Evolutionary conservation across 106 monocot species (phyloP), one percentile per base, ranked within the genome.

Genomic region (Platanthera zijinensis): DNA sequence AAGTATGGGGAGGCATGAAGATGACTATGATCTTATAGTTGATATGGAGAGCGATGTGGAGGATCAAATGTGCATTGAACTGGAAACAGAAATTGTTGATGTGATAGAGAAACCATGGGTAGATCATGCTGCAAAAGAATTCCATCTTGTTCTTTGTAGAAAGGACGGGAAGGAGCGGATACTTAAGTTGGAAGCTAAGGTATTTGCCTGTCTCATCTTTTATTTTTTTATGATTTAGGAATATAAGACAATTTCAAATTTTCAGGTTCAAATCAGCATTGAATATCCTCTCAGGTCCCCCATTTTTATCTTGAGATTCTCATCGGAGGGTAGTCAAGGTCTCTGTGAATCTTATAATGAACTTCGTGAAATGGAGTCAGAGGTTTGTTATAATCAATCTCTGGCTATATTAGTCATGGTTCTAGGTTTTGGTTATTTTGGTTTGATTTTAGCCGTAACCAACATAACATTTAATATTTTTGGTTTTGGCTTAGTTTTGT

Each of bases 221-320:
- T 49, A 21, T 3, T 11, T 66, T 66, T 30, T 66, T 66, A 0
- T 66, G 59, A 6, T 74, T 57, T 46, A 50, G 2, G 10, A 50
- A 25, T 50, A 0, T 14, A 39, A 25, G 6, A 74, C 63, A 51
- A 11, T 59, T 51, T 28, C 6, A 66, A 25, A 75, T 75, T 79
- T 49, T 19, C 89, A 99, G 97, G 83, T 99, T 49, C 89, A 81
- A 64, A 90, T 99, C 15, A 87, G 94, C 76, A 80, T 84, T 48
- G 93, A 93, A 63, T 91, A 96, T 83, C 96, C 96, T 57, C 81
- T 96, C n/a, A 89, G 96, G 80, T 90, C 93, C 61, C 92, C 96
- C 12, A 45, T 86, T 83, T 89, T 94, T 75, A 87, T 45, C 28
- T 78, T 94, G 69, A 81, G 75, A 79, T 56, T 90, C 19, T 75